Conservation (phyloP, 441 rosid genomes). For the Codiaeum variegatum region DNA sequence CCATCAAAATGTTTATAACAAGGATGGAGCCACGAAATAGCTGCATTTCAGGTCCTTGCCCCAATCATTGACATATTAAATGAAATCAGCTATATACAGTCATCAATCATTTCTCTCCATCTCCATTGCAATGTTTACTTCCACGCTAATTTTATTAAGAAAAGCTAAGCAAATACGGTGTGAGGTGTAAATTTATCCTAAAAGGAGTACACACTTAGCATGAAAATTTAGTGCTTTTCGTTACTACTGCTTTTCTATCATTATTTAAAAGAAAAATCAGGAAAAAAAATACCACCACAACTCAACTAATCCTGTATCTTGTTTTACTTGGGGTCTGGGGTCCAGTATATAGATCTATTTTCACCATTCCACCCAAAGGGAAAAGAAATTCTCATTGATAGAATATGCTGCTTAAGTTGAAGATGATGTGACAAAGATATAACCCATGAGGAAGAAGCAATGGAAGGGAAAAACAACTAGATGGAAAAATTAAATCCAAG, state of each 20-base stretch:
- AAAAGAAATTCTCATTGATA: background rate
- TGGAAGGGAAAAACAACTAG: background rate
- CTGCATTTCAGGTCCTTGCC: background rate
- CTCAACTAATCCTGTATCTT: too few species aligned
- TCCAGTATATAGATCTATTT: too few species aligned
- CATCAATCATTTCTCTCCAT: background rate
- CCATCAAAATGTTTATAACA: background rate
- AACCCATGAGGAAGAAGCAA: background rate
- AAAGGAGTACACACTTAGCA: background rate
- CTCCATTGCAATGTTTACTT: background rate
- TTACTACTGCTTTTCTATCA: background rate
- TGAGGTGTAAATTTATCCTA: background rate
- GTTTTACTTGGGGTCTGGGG: too few species aligned
- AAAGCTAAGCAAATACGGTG: background rate
- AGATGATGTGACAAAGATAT: background rate
- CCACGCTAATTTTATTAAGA: too few species aligned
- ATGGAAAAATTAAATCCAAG: background rate
- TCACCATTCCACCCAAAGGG: too few species aligned
- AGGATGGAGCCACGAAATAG: background rate
- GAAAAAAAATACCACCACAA: background rate
- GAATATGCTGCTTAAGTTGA: background rate
- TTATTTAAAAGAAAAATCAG: background rate
- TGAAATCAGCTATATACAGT: background rate
- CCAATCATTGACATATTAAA: background rate
- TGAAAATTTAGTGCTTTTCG: background rate